Conservation (phyloP, 176 grass and related monocot species). For the Cenchrus purpureus region DNA sequence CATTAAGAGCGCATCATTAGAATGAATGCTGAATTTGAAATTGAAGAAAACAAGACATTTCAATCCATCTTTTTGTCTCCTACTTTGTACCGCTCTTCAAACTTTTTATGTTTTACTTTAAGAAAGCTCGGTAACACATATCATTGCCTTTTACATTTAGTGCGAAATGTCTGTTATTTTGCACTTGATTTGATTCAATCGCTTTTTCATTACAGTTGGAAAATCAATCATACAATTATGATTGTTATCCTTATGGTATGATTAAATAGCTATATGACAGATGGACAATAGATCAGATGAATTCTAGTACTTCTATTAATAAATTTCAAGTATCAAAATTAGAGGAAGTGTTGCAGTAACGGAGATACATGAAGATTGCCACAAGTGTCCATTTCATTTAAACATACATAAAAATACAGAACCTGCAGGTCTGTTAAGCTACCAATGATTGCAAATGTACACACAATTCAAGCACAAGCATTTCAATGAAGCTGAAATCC, state of each 20-base stretch:
- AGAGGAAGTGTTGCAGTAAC: not conserved
- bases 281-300: not conserved
- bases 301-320: conserved; percentile 20
- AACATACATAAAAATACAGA: conserved; percentile 1
- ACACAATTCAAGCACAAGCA: conserved; percentile 28
- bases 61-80: conserved; percentile 12
- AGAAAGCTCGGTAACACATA: conserved; percentile 11
- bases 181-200: conserved; percentile 21
- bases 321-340: conserved; percentile 38
- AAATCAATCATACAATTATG: conserved; percentile 7
- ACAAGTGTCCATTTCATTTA: conserved; percentile 23
- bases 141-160: not conserved
- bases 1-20: conserved; percentile 23
- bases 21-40: conserved; percentile 36
- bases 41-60: conserved; percentile 30
- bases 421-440: conserved; percentile 1
- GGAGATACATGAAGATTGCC: conserved; percentile 9
- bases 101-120: conserved; percentile 29
- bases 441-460: conserved; percentile 21
- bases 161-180: conserved; percentile 22
- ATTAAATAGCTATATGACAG: conserved; percentile 3
- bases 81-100: conserved; percentile 4
- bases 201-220: not conserved
- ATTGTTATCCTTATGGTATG: conserved; percentile 20
- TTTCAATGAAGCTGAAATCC: conserved; percentile 36